Evolutionary conservation across 2,329 filamentous ascomycete genomes (phyloP), one percentile per base, ranked within the genome.

Genomic region (Aspergillus thermomutatus): DNA sequence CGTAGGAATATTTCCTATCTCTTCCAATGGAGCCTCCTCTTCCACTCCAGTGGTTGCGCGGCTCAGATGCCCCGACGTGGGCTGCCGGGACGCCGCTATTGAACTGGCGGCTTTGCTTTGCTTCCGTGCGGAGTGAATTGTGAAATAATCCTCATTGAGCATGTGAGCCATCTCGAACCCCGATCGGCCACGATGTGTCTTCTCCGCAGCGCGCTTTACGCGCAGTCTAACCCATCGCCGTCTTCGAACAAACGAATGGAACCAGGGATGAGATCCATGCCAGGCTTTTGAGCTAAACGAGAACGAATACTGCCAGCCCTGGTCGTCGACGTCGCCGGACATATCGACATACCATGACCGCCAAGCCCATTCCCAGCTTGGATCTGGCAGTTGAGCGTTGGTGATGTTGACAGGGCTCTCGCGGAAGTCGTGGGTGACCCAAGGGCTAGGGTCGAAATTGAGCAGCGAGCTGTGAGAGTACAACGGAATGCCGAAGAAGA

Each of bases 271-370:
- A 19, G 90, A 89, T 3, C 88, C 87, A 73, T 99, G 94, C 94
- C 94, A 99, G 2, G 86, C 85, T 63, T 89, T 91, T 45, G 82
- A 85, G 62, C 80, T 79, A 70, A 97, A 99, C 63, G 90, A 88
- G 71, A 97, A 92, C 17, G 91, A 94, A 75, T 99, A 99, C 71
- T 96, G 89, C 94, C 94, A 99, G 3, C 94, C 94, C 60, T 93
- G 90, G 60, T 93, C 88, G 67, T 97, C 94, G 10, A 90, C 86
- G 57, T 89, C 88, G 2, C 88, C 84, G n/a, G 79, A 93, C 91
- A 83, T 91, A 78, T 89, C 86, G 28, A 88, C 86, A 69, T 88
- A 88, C 86, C 86, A 89, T 43, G 80, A 82, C 69, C 82, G 83
- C 86, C 86, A 89, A 9, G 81, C 86, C 94, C 94, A 99, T 70